phyloP scores from a whole-genome alignment of 495 filamentous ascomycete genomes.

The Aspergillus bertholletiae region DNA sequence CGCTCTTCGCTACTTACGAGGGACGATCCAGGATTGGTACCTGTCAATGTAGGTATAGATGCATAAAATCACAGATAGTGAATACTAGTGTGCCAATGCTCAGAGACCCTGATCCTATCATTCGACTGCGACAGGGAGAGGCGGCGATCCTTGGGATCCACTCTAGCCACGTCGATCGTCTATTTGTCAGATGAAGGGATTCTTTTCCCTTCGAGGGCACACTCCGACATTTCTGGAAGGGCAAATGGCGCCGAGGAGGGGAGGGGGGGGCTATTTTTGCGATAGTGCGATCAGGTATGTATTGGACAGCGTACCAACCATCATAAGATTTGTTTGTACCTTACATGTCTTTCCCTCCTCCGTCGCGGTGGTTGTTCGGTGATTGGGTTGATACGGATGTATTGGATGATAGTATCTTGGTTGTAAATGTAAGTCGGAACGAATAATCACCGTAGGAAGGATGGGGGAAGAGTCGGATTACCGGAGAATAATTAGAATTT shows the following conservation, averaged over 20 bases:
- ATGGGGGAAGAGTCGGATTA: not conserved
- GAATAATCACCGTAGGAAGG: not conserved
- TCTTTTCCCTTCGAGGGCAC: not conserved
- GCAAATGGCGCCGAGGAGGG: not conserved
- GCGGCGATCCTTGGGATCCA: not conserved
- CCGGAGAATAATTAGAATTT: not conserved
- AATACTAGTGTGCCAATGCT: not conserved
- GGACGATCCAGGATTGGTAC: not conserved
- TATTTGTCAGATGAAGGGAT: conserved; percentile 1
- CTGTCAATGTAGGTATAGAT: conserved; percentile 1
- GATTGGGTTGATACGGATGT: not conserved
- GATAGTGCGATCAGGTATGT: not conserved
- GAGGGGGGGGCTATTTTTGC: not conserved
- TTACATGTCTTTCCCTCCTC: not conserved
- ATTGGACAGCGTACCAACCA: not conserved
- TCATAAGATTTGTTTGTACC: not conserved
- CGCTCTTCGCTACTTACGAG: not conserved
- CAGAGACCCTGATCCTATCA: conserved; percentile 5
- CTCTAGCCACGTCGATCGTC: not conserved
- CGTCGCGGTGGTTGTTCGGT: not conserved
- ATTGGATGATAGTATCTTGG: not conserved
- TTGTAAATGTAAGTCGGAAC: too few relatives aligned
- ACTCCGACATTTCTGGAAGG: conserved; percentile 1
- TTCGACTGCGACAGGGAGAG: not conserved
- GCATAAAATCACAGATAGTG: conserved; percentile 8